These are phyloP conservation scores for Amphibolis antarctica DNA, from an alignment of 106 monocot species.

Conservation along the genomic window DNA sequence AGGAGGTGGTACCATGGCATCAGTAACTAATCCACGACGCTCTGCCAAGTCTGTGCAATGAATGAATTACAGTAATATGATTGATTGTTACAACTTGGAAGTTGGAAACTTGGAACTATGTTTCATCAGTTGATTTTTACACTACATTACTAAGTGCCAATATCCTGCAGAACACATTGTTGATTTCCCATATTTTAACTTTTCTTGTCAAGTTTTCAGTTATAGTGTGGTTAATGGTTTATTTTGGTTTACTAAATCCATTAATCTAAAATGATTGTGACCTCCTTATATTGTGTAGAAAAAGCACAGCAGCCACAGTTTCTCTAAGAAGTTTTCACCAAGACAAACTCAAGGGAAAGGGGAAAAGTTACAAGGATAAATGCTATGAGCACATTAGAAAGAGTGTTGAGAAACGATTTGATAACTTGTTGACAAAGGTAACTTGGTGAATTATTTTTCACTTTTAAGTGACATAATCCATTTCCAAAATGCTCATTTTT, in stretches of 20 bases:
- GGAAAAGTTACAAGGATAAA: constrained; percentile 94
- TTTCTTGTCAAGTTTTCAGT: neutral
- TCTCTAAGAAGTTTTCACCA: constrained; percentile 35
- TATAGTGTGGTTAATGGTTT: neutral
- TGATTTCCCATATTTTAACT: neutral
- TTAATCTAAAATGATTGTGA: neutral
- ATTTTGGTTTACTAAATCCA: neutral
- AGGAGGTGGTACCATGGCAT: constrained; percentile 77
- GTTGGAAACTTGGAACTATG: no score
- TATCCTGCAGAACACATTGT: no score
- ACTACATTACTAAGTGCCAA: no score
- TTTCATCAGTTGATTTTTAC: no score
- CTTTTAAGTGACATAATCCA: neutral
- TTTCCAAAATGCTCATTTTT: neutral
- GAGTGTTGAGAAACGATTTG: constrained; percentile 82
- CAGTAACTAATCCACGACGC: constrained; percentile 76
- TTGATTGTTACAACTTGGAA: neutral
- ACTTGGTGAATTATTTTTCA: neutral
- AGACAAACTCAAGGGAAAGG: constrained; percentile 61
- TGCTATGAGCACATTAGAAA: constrained; percentile 95
- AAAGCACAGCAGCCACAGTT: constrained; percentile 39
- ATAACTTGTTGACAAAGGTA: constrained; percentile 79
- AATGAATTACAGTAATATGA: neutral
- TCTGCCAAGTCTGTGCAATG: constrained; percentile 56
- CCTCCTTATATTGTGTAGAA: constrained; percentile 31